Conservation (phyloP, 1,284 basidiomycete genomes). For the Pseudozyma hubeiensis region DNA sequence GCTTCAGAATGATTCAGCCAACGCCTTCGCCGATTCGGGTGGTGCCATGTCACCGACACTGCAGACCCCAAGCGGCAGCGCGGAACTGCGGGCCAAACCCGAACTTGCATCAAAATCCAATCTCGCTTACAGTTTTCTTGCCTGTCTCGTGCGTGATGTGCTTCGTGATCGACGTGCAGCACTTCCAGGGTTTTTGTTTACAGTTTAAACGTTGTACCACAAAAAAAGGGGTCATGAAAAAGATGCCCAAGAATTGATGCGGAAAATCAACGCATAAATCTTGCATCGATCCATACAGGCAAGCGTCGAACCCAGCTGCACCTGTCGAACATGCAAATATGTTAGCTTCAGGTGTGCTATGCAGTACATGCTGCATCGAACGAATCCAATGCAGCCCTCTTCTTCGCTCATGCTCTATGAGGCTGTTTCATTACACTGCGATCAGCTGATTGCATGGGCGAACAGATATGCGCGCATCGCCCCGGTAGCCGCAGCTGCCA, state of each 20-base stretch:
- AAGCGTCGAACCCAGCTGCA: too few relatives aligned
- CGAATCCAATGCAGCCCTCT: too few relatives aligned
- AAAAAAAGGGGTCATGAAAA: slow-evolving; percentile 1
- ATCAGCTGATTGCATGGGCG: too few relatives aligned
- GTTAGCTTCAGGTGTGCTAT: too few relatives aligned
- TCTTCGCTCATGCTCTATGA: too few relatives aligned
- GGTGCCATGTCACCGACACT: too few relatives aligned
- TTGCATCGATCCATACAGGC: slow-evolving; percentile 3
- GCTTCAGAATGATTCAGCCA: too few relatives aligned
- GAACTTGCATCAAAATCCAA: slow-evolving; percentile 5
- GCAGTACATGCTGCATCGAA: too few relatives aligned
- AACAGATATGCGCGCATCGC: too few relatives aligned
- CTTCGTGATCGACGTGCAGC: slow-evolving; percentile 4
- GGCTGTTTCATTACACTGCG: too few relatives aligned
- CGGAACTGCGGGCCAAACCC: slow-evolving; percentile 11
- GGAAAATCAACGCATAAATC: neutral
- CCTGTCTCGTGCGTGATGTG: slow-evolving; percentile 12
- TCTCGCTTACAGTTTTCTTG: neutral
- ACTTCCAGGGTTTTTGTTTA: slow-evolving; percentile 9
- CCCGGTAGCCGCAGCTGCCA: too few relatives aligned
- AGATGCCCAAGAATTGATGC: slow-evolving; percentile 14
- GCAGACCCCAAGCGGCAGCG: slow-evolving; percentile 1
- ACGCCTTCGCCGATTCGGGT: neutral
- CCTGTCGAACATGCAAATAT: too few relatives aligned
- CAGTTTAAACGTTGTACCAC: slow-evolving; percentile 12